Percentiles rank a stretch among this genome's conserved stretches.
These are phyloP conservation scores for Rhizopogon parksii DNA, from an alignment of 1,284 basidiomycete species.

Conservation along the genomic window DNA sequence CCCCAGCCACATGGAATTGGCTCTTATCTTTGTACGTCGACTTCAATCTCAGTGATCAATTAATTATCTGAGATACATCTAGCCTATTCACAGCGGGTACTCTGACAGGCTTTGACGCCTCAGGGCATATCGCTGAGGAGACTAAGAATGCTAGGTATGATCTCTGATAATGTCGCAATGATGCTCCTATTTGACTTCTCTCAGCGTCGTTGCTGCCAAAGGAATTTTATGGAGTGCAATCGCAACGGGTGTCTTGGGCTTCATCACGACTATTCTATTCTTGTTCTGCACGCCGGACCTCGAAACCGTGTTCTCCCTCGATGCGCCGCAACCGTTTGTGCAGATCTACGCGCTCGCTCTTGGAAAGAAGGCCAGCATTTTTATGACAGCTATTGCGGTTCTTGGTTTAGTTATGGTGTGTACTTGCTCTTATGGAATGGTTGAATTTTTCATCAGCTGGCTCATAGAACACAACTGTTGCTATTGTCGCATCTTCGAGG, in stretches of 20 bases:
- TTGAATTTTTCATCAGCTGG: not conserved
- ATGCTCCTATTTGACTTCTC: constrained; percentile 3
- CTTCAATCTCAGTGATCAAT: not conserved
- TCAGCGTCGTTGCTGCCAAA: constrained; percentile 66
- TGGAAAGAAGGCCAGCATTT: constrained; percentile 67
- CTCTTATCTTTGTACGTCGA: constrained; percentile 63
- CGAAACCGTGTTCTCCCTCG: constrained; percentile 62
- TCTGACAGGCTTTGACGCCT: constrained; percentile 82
- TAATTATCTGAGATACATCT: constrained; percentile 9
- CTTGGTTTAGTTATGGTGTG: constrained; percentile 72
- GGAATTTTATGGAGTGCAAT: constrained; percentile 73
- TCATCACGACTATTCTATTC: constrained; percentile 72
- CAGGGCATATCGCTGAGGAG: constrained; percentile 85
- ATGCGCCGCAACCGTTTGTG: constrained; percentile 84
- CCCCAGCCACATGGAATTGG: constrained; percentile 82
- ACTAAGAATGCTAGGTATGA: constrained; percentile 75
- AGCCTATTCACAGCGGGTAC: constrained; percentile 81
- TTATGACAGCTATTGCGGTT: constrained; percentile 78
- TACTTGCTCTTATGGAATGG: constrained; percentile 5
- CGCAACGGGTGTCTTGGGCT: constrained; percentile 69
- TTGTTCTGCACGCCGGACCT: constrained; percentile 80
- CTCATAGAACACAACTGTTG: constrained; percentile 72
- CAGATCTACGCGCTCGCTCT: constrained; percentile 76
- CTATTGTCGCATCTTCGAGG: constrained; percentile 78
- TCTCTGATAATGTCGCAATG: not conserved